A percentile compares a stretch with the other conserved stretches of the same genome.
Conservation (phyloP, 305 asterid species). For the Solanum hybrid region DNA sequence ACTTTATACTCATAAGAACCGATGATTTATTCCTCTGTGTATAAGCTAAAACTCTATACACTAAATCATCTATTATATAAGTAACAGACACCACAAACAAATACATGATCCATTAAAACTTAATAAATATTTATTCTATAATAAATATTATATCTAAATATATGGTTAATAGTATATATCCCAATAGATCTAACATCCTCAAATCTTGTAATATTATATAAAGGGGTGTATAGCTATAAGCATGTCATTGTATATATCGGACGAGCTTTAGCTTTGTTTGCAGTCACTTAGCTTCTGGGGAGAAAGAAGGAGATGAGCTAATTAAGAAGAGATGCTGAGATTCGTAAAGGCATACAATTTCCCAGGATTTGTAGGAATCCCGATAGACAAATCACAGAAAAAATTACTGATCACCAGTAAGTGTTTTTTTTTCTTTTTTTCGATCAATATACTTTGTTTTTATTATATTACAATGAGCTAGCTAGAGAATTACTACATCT, state of each 20-base stretch:
- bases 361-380: conserved; percentile 46
- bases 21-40: no score
- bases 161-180: no score
- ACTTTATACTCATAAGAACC: no score
- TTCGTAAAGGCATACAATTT: conserved; percentile 50
- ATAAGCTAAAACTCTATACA: no score
- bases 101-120: no score
- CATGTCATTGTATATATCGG: conserved; percentile 55
- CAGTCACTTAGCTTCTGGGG: conserved; percentile 88
- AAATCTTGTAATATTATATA: background rate
- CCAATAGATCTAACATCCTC: no score
- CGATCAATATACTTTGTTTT: background rate
- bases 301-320: conserved; percentile 76
- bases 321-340: conserved; percentile 54
- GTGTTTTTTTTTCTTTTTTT: background rate
- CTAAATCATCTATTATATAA: no score
- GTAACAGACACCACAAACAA: no score
- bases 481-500: background rate
- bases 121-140: no score
- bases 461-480: background rate
- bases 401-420: conserved; percentile 67
- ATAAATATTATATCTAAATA: no score
- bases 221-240: conserved; percentile 90
- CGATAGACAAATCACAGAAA: conserved; percentile 38
- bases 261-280: conserved; percentile 86